Conservation (phyloP, 352 stramenopile species). For the Globisporangium orthogonon region DNA sequence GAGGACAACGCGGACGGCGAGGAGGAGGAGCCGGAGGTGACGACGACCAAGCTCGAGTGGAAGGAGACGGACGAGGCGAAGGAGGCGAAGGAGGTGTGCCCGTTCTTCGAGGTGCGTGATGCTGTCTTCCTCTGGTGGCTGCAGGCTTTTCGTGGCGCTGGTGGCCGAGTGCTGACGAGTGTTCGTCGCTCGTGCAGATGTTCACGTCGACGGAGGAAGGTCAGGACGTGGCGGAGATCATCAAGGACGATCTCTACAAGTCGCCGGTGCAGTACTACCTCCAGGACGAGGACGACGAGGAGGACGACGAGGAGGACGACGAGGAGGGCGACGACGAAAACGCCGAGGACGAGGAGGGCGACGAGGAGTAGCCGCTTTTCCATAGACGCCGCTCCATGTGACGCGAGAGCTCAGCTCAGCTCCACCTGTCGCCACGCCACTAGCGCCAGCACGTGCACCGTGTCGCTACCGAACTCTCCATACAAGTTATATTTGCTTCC, state of each 20-base stretch:
- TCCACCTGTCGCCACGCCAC: too few species aligned
- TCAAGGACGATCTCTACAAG: constrained; percentile 82
- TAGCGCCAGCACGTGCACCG: background rate
- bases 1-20: constrained; percentile 16
- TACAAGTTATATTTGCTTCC: background rate
- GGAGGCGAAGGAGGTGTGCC: constrained; percentile 30
- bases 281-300: constrained; percentile 33
- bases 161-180: constrained; percentile 1
- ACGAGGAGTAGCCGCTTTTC: constrained; percentile 15
- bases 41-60: constrained; percentile 45
- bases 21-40: constrained; percentile 56
- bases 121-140: background rate
- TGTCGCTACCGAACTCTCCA: background rate
- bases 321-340: constrained; percentile 12
- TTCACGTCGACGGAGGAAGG: constrained; percentile 45
- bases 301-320: constrained; percentile 17
- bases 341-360: background rate
- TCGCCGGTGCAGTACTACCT: constrained; percentile 57
- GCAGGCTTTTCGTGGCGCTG: background rate
- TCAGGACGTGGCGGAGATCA: constrained; percentile 60
- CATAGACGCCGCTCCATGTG: background rate
- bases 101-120: constrained; percentile 46
- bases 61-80: constrained; percentile 53
- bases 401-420: too few species aligned
- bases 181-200: constrained; percentile 26